These are phyloP conservation scores for Flaveria sonorensis DNA, from an alignment of 129 eudicot genomes.

Conservation along the genomic window DNA sequence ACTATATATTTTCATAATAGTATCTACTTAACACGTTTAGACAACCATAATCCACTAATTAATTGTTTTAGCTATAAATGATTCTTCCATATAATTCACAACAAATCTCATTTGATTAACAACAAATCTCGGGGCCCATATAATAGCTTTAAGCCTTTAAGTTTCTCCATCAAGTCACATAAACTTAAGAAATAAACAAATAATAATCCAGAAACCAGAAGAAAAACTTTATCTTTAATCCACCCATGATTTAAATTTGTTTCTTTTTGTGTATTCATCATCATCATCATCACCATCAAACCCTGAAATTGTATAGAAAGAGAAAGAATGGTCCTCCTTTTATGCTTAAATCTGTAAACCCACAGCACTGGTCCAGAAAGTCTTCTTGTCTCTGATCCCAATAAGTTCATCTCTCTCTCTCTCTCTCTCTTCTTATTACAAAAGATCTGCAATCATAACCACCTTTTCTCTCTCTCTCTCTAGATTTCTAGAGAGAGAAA, in stretches of 20 bases:
- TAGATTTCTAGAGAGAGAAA: slow-evolving; percentile 13
- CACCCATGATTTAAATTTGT: background rate
- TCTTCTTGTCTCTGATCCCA: slow-evolving; percentile 73
- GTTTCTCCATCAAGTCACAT: slow-evolving; percentile 29
- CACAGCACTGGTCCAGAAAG: slow-evolving; percentile 55
- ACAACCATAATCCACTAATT: too few species aligned
- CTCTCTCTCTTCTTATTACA: slow-evolving; percentile 17
- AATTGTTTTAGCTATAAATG: too few species aligned
- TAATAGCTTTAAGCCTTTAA: slow-evolving; percentile 8
- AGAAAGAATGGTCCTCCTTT: slow-evolving; percentile 30
- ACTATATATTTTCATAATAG: too few species aligned
- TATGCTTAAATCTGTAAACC: slow-evolving; percentile 51
- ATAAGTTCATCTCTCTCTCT: slow-evolving; percentile 36
- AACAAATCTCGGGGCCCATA: too few species aligned
- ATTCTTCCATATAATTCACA: too few species aligned
- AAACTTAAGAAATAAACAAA: background rate
- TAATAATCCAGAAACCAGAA: background rate
- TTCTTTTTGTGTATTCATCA: background rate
- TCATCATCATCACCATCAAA: slow-evolving; percentile 9
- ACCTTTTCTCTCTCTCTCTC: slow-evolving; percentile 20
- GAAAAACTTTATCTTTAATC: slow-evolving; percentile 23
- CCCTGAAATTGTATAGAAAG: slow-evolving; percentile 28
- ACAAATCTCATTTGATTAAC: too few species aligned
- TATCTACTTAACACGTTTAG: too few species aligned
- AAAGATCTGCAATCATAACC: slow-evolving; percentile 44